Conservation (phyloP, 306 rosid species). For the Corylus americana region DNA sequence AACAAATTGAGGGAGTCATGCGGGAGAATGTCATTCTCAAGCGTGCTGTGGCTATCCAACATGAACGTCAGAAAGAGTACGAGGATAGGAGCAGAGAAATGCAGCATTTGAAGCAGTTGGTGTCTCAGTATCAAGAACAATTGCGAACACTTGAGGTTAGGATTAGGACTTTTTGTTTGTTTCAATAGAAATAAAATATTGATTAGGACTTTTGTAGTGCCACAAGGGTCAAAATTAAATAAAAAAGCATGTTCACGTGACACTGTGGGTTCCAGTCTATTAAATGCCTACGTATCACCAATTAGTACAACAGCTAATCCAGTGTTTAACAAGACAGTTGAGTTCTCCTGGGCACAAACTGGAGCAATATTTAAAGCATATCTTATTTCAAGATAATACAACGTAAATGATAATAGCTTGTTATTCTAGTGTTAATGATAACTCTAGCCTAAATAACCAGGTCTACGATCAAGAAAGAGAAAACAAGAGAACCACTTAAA, state of each 20-base stretch:
- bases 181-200: neutral
- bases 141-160: conserved; percentile 82
- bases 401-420: neutral
- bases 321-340: neutral
- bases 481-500: no score
- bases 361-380: neutral
- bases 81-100: conserved; percentile 67
- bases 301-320: neutral
- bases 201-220: no score
- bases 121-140: conserved; percentile 87
- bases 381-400: neutral
- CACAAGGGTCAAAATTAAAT: no score
- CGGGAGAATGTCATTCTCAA: conserved; percentile 79
- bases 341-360: neutral
- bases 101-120: conserved; percentile 73
- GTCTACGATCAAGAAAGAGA: no score
- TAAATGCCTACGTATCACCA: neutral
- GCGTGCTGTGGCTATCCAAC: conserved; percentile 80
- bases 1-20: conserved; percentile 64
- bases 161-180: conserved; percentile 17
- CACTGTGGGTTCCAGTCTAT: no score
- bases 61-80: conserved; percentile 73
- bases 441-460: no score
- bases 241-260: no score
- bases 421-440: no score